Percentiles rank a stretch among this genome's conserved stretches.
phyloP scores from a whole-genome alignment of 306 rosid species.

The Bauhinia variegata region DNA sequence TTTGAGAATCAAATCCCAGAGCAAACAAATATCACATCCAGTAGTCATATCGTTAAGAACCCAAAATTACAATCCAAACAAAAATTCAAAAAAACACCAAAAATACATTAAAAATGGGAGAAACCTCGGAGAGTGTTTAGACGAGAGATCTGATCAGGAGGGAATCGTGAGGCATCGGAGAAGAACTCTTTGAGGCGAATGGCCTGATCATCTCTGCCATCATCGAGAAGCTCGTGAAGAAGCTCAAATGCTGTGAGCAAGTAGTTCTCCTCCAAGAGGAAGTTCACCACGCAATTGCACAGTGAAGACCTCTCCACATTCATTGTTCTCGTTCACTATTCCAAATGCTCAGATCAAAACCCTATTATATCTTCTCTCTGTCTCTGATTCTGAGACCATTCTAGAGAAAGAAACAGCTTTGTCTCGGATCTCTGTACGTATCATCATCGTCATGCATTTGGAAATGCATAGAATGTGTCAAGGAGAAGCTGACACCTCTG shows the following conservation, averaged over 20 bases:
- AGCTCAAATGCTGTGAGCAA: constrained; percentile 92
- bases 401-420: constrained; percentile 24
- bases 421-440: constrained; percentile 34
- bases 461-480: neutral
- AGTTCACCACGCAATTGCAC: constrained; percentile 98
- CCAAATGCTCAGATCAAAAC: constrained; percentile 35
- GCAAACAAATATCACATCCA: neutral
- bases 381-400: constrained; percentile 43
- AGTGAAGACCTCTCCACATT: constrained; percentile 92
- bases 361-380: constrained; percentile 13
- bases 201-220: constrained; percentile 83
- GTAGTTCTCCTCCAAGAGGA: constrained; percentile 90
- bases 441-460: neutral
- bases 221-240: constrained; percentile 97
- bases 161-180: constrained; percentile 78
- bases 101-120: neutral
- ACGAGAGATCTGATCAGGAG: constrained; percentile 88
- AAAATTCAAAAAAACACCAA: no score
- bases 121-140: constrained; percentile 81
- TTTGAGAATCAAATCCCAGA: no score
- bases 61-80: no score
- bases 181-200: constrained; percentile 88
- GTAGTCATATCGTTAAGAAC: neutral
- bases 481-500: neutral
- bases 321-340: constrained; percentile 46